Evolutionary conservation across 2,329 filamentous ascomycete species (phyloP).

Genomic region (Hortaea werneckii): DNA sequence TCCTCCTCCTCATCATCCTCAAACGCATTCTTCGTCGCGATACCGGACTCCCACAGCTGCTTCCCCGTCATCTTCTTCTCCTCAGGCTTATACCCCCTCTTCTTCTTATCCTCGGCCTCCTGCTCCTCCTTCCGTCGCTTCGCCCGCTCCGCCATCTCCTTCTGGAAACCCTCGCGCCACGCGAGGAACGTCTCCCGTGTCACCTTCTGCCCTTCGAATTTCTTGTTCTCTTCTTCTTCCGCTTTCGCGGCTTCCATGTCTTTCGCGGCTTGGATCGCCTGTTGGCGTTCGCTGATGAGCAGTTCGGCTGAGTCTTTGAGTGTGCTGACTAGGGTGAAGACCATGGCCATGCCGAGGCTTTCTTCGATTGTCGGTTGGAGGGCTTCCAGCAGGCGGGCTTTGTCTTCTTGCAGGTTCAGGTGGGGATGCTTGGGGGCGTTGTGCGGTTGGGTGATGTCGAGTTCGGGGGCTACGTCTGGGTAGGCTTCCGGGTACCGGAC

Average conservation of each 20-base stretch:
- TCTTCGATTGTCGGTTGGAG: constrained; percentile 73
- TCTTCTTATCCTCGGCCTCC: constrained; percentile 58
- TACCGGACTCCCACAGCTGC: constrained; percentile 40
- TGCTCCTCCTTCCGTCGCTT: constrained; percentile 47
- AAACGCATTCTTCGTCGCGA: constrained; percentile 53
- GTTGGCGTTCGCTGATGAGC: constrained; percentile 64
- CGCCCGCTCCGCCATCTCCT: constrained; percentile 70
- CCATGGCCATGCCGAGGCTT: constrained; percentile 93
- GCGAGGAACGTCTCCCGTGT: constrained; percentile 74
- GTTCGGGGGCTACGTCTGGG: constrained; percentile 72
- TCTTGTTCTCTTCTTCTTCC: constrained; percentile 89
- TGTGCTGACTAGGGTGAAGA: constrained; percentile 80
- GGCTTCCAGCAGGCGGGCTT: constrained; percentile 58
- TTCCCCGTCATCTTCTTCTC: constrained; percentile 68
- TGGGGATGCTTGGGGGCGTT: constrained; percentile 60
- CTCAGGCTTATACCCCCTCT: constrained; percentile 48
- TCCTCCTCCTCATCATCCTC: constrained; percentile 51
- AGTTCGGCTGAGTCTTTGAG: constrained; percentile 87
- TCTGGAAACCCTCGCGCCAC: constrained; percentile 69
- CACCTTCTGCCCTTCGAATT: constrained; percentile 86
- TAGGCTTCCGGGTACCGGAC: constrained; percentile 86
- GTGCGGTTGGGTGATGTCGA: constrained; percentile 67
- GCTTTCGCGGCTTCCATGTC: constrained; percentile 49
- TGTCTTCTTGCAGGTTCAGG: constrained; percentile 74
- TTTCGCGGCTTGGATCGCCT: constrained; percentile 45